A percentile compares a stretch with the other conserved stretches of the same genome.
phyloP scores from a whole-genome alignment of 2,329 filamentous ascomycete species.

The Dothideomycetidae sp. region DNA sequence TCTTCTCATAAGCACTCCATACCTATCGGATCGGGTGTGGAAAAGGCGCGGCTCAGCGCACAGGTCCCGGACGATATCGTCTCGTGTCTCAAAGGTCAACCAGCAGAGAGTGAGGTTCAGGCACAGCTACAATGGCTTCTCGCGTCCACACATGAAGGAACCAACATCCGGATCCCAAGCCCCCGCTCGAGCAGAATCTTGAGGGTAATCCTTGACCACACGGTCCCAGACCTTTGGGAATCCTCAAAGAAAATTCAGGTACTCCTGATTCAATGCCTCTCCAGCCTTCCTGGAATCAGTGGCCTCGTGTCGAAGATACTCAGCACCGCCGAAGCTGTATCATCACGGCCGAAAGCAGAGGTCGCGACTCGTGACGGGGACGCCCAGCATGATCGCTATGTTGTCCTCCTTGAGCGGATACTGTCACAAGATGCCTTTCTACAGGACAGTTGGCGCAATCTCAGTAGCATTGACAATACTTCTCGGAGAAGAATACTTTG shows the following conservation, averaged over 20 bases:
- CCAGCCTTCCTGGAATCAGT: conserved; percentile 63
- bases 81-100: conserved; percentile 27
- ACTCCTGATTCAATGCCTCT: conserved; percentile 50
- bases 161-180: conserved; percentile 48
- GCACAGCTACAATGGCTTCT: conserved; percentile 21
- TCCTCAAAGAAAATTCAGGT: conserved; percentile 34
- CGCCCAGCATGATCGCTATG: background rate
- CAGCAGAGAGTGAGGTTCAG: conserved; percentile 22
- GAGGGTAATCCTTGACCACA: conserved; percentile 57
- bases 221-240: conserved; percentile 71
- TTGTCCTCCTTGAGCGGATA: conserved; percentile 14
- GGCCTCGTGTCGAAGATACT: conserved; percentile 59
- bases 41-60: too few species aligned
- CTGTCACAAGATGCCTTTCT: conserved; percentile 33
- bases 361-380: conserved; percentile 16
- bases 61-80: conserved; percentile 17
- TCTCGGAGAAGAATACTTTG: conserved; percentile 41
- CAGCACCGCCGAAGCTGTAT: conserved; percentile 11
- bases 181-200: conserved; percentile 61
- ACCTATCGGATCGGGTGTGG: too few species aligned
- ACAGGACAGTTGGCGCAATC: conserved; percentile 31
- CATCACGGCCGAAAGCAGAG: conserved; percentile 23
- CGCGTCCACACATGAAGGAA: conserved; percentile 18
- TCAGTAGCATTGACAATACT: conserved; percentile 25
- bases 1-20: too few species aligned